Evolutionary conservation across 73 alveolate species (phyloP).

Genomic region (Effrenium voratum): DNA sequence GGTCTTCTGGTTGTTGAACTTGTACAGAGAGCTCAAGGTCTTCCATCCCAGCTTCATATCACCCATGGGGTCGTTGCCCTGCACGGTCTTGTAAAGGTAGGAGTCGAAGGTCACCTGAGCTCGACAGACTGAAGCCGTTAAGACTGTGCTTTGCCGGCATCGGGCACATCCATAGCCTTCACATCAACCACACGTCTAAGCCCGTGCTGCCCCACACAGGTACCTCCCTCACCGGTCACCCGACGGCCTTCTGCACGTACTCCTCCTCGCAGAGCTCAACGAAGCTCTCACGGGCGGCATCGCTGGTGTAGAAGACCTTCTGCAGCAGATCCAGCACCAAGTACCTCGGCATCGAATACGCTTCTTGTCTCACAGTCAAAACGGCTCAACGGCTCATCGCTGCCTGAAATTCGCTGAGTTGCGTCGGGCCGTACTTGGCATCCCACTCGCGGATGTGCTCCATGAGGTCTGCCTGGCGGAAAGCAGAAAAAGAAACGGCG

Average conservation of each 20-base stretch:
- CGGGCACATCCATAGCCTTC: background rate
- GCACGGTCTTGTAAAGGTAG: slow-evolving; percentile 94
- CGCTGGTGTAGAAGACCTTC: slow-evolving; percentile 95
- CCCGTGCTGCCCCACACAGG: background rate
- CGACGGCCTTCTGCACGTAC: slow-evolving; percentile 93
- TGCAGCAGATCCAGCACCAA: slow-evolving; percentile 91
- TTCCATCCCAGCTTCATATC: slow-evolving; percentile 82
- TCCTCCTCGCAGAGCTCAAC: slow-evolving; percentile 95
- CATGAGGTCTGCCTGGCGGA: slow-evolving; percentile 89
- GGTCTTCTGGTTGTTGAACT: slow-evolving; percentile 16
- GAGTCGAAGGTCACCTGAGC: slow-evolving; percentile 92
- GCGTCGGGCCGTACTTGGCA: slow-evolving; percentile 92
- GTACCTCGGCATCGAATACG: background rate
- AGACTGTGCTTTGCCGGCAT: background rate
- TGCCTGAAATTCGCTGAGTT: too few species aligned
- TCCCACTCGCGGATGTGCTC: slow-evolving; percentile 94
- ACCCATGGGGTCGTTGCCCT: slow-evolving; percentile 88
- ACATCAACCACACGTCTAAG: background rate
- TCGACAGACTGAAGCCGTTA: background rate
- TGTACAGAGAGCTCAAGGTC: slow-evolving; percentile 63
- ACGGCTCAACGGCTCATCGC: too few species aligned
- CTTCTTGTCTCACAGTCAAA: background rate
- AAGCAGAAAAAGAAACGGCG: too few species aligned
- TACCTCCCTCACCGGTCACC: background rate
- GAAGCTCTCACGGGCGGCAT: slow-evolving; percentile 95